Evolutionary conservation across 176 grass and related monocot genomes (phyloP).

Genomic region (Tuctoria greenei): DNA sequence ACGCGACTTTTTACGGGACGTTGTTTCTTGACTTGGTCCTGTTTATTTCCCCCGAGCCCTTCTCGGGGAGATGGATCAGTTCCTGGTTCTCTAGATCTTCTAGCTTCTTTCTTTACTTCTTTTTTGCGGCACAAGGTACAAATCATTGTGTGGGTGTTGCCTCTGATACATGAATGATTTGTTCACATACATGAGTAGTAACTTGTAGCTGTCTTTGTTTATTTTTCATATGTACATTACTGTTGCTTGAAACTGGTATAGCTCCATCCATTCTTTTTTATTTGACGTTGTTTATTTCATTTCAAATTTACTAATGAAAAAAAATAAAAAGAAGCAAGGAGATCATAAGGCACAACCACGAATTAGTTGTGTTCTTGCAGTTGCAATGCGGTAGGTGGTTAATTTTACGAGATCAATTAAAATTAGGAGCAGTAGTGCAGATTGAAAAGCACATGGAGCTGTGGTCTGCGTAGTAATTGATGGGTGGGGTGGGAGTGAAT

Average conservation of each 20-base stretch:
- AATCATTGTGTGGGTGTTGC: slow-evolving; percentile 23
- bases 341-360: no score
- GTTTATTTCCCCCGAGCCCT: slow-evolving; percentile 19
- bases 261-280: no score
- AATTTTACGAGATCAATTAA: slow-evolving; percentile 12
- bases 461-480: not conserved
- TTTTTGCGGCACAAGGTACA: slow-evolving; percentile 33
- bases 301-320: no score
- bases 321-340: no score
- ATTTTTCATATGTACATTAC: not conserved
- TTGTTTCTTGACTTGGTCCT: slow-evolving; percentile 25
- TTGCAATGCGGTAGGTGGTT: slow-evolving; percentile 5
- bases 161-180: slow-evolving; percentile 21
- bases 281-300: no score
- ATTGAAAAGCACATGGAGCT: slow-evolving; percentile 37
- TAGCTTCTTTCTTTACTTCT: slow-evolving; percentile 21
- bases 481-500: not conserved
- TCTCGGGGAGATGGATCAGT: slow-evolving; percentile 21
- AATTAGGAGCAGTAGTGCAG: slow-evolving; percentile 9
- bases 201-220: not conserved
- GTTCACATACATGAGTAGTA: not conserved
- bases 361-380: not conserved
- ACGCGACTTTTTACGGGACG: slow-evolving; percentile 3
- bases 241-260: not conserved
- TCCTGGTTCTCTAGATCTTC: slow-evolving; percentile 4